These are phyloP conservation scores for Lecanicillium sp. DNA, from an alignment of 2,329 filamentous ascomycete species.

Conservation along the genomic window DNA sequence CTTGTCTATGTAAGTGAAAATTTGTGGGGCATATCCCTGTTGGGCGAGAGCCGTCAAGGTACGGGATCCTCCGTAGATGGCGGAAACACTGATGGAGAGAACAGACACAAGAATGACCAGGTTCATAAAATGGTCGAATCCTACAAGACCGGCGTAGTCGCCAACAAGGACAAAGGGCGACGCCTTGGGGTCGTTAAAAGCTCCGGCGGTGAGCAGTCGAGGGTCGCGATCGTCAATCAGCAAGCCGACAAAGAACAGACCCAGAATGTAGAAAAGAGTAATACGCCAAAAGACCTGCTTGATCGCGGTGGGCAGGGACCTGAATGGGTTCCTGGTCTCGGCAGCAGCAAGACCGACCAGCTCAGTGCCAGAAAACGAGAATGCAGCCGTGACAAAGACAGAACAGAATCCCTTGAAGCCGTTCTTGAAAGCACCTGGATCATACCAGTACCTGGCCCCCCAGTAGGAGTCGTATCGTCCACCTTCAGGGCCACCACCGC, in stretches of 20 bases:
- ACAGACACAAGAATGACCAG: constrained; percentile 51
- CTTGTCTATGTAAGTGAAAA: constrained; percentile 51
- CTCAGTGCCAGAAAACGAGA: constrained; percentile 66
- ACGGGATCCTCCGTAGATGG: constrained; percentile 51
- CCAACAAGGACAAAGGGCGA: constrained; percentile 54
- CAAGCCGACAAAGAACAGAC: constrained; percentile 44
- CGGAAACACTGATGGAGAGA: constrained; percentile 50
- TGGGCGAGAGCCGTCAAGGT: constrained; percentile 52
- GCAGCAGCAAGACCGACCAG: constrained; percentile 68
- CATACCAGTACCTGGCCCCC: constrained; percentile 42
- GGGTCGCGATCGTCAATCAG: constrained; percentile 38
- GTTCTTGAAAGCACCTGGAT: constrained; percentile 54
- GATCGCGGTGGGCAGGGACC: constrained; percentile 70
- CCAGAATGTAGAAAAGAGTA: constrained; percentile 46
- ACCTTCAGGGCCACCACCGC: constrained; percentile 49
- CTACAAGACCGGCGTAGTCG: constrained; percentile 41
- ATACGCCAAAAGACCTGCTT: constrained; percentile 67
- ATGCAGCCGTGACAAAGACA: constrained; percentile 66
- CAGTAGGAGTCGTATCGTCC: constrained; percentile 38
- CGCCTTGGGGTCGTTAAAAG: constrained; percentile 28
- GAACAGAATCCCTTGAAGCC: constrained; percentile 69
- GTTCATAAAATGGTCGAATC: constrained; percentile 52
- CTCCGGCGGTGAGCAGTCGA: constrained; percentile 37
- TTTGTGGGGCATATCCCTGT: constrained; percentile 48
- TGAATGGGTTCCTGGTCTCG: constrained; percentile 61